Evolutionary conservation across 164 flowering plant genomes (phyloP).

Genomic region (Piper longum): DNA sequence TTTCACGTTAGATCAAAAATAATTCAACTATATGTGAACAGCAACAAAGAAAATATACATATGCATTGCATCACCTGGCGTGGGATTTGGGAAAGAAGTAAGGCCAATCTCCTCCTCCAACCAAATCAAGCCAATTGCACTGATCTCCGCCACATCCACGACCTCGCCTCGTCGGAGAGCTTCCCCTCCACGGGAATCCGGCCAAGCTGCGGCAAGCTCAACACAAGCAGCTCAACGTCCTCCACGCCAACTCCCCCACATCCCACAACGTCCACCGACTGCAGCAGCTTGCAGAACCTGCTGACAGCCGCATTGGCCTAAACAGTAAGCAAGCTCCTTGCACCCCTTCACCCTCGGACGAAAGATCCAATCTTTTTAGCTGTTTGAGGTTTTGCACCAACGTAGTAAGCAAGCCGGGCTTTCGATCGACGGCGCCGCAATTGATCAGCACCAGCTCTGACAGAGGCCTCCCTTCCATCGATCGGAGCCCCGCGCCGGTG

Average conservation of each 20-base stretch:
- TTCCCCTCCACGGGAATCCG: slow-evolving; percentile 36
- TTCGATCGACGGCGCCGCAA: slow-evolving; percentile 65
- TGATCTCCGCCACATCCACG: slow-evolving; percentile 21
- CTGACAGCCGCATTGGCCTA: slow-evolving; percentile 17
- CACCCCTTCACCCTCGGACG: slow-evolving; percentile 67
- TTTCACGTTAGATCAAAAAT: too few relatives aligned
- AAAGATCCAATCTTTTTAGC: slow-evolving; percentile 51
- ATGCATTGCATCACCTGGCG: too few relatives aligned
- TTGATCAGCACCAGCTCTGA: slow-evolving; percentile 54
- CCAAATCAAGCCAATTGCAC: slow-evolving; percentile 20
- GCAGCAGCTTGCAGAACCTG: slow-evolving; percentile 29
- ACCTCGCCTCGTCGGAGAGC: slow-evolving; percentile 38
- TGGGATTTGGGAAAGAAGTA: too few relatives aligned
- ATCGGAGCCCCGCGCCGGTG: slow-evolving; percentile 51
- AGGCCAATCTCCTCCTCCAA: background rate
- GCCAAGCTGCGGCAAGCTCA: slow-evolving; percentile 27
- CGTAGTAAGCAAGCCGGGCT: slow-evolving; percentile 51
- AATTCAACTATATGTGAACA: too few relatives aligned
- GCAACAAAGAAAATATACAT: too few relatives aligned
- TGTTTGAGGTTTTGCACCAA: slow-evolving; percentile 49
- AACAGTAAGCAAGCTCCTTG: slow-evolving; percentile 25
- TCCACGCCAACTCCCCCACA: slow-evolving; percentile 35
- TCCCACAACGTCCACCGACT: slow-evolving; percentile 29
- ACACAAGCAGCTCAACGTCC: slow-evolving; percentile 37
- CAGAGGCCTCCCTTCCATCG: slow-evolving; percentile 22